phyloP scores from a whole-genome alignment of 1,284 basidiomycete genomes.

The Peniophora sp. region DNA sequence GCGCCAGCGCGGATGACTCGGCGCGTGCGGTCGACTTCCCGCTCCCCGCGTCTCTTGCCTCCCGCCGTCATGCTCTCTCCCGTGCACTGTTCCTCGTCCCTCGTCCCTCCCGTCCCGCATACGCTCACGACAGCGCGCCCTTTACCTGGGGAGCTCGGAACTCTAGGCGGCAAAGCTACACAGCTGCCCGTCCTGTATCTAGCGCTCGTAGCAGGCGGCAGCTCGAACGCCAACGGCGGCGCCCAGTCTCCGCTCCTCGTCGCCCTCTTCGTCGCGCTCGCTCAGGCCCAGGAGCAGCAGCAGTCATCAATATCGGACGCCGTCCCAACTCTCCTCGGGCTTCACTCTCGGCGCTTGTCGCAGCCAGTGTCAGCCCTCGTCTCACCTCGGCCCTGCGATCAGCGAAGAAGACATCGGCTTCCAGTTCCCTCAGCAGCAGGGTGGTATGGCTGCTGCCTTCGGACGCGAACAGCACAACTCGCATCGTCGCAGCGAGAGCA shows the following conservation, averaged over 20 bases:
- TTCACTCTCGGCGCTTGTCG: conserved; percentile 77
- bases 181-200: too few relatives aligned
- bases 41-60: too few relatives aligned
- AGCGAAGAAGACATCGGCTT: conserved; percentile 74
- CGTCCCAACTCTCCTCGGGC: conserved; percentile 83
- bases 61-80: too few relatives aligned
- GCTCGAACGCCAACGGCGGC: conserved; percentile 5
- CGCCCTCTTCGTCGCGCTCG: conserved; percentile 78
- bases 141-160: too few relatives aligned
- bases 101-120: too few relatives aligned
- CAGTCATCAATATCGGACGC: conserved; percentile 63
- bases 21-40: too few relatives aligned
- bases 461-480: conserved; percentile 35
- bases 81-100: too few relatives aligned
- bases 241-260: conserved; percentile 75
- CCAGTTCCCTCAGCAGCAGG: conserved; percentile 74
- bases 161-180: too few relatives aligned
- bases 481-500: conserved; percentile 53
- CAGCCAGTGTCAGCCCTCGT: conserved; percentile 29
- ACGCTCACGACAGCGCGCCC: too few relatives aligned
- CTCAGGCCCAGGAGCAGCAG: conserved; percentile 58
- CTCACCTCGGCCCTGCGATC: conserved; percentile 56
- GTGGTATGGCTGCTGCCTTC: conserved; percentile 27
- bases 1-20: too few relatives aligned
- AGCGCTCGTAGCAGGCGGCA: too few relatives aligned